Conservation (phyloP, 164 flowering plant species). For the Buxus sempervirens region DNA sequence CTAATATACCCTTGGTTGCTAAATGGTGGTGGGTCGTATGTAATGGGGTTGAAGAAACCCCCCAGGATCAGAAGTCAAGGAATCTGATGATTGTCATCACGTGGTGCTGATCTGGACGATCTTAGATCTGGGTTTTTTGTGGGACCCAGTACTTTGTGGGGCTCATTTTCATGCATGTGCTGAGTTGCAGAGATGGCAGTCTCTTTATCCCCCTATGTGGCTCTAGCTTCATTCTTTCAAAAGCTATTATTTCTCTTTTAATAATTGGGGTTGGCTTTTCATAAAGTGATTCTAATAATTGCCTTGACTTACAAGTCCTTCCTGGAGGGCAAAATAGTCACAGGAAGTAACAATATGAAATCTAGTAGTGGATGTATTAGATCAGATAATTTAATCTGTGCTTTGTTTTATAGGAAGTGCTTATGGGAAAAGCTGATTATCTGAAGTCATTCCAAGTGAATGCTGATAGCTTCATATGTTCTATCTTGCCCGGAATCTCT, state of each 20-base stretch:
- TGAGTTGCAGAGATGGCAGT: constrained; percentile 1
- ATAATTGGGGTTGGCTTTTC: not conserved
- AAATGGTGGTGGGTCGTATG: not conserved
- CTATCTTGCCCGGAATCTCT: constrained; percentile 71
- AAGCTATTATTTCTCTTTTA: not conserved
- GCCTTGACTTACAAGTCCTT: too few species aligned
- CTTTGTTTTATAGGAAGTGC: constrained; percentile 60
- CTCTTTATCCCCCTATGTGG: not conserved
- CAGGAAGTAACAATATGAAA: too few species aligned
- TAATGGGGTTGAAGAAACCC: too few species aligned
- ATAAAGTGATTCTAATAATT: too few species aligned
- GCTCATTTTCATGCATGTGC: constrained; percentile 4
- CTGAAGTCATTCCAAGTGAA: constrained; percentile 59
- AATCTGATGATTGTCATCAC: not conserved
- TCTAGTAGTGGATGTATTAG: too few species aligned
- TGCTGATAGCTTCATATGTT: constrained; percentile 89
- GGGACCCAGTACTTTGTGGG: constrained; percentile 4
- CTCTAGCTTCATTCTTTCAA: not conserved
- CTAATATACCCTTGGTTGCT: not conserved
- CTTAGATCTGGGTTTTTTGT: not conserved
- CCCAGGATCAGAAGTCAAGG: too few species aligned
- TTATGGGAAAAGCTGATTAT: constrained; percentile 78
- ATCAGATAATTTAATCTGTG: too few species aligned
- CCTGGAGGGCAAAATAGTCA: too few species aligned
- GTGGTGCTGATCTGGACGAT: too few species aligned